Evolutionary conservation across 805 yeast genomes (phyloP).

Genomic region (Saturnispora galanensis): DNA sequence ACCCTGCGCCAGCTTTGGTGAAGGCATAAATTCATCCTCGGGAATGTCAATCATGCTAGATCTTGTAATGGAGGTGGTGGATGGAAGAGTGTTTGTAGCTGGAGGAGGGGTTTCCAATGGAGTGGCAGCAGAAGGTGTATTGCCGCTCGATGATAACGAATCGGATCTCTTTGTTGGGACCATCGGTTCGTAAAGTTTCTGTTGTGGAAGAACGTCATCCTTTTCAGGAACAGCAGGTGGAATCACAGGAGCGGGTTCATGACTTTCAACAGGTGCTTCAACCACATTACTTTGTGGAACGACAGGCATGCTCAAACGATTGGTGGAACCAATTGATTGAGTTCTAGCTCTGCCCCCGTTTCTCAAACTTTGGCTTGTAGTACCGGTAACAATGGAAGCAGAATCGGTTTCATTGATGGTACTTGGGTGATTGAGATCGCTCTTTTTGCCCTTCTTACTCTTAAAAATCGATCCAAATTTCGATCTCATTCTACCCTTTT

Average conservation of each 20-base stretch:
- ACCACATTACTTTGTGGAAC: background rate
- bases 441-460: conserved; percentile 37
- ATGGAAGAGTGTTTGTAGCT: conserved; percentile 3
- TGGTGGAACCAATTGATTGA: conserved; percentile 9
- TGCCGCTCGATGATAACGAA: conserved; percentile 15
- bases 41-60: conserved; percentile 7
- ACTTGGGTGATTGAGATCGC: conserved; percentile 12
- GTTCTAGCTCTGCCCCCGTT: conserved; percentile 8
- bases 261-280: background rate
- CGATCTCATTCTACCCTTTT: conserved; percentile 42
- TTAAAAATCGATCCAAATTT: conserved; percentile 64
- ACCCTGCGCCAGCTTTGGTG: background rate
- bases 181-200: conserved; percentile 16
- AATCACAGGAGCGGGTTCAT: background rate
- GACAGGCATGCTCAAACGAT: background rate
- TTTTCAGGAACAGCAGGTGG: conserved; percentile 3
- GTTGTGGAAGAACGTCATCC: conserved; percentile 1
- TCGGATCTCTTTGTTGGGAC: conserved; percentile 24
- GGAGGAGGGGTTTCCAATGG: conserved; percentile 3
- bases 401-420: conserved; percentile 26
- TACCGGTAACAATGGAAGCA: conserved; percentile 21
- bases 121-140: background rate
- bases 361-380: conserved; percentile 6
- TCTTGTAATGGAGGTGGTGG: conserved; percentile 1
- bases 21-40: conserved; percentile 10